Percentiles rank a stretch among this genome's conserved stretches.
Evolutionary conservation across 169 alveolate species (phyloP).

Genomic region (Fabrea salina): DNA sequence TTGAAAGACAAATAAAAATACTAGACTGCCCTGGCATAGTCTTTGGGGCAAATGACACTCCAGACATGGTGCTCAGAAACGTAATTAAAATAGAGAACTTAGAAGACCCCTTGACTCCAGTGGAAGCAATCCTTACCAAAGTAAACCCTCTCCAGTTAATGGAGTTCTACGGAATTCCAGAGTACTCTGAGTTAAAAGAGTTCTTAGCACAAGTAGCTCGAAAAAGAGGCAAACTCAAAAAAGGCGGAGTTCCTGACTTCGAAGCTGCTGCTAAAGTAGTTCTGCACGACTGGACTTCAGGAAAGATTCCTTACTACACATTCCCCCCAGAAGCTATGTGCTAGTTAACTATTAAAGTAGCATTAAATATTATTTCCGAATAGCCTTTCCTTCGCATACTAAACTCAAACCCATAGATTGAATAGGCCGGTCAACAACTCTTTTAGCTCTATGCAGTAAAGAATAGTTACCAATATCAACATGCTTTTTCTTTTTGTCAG

Average conservation of each 20-base stretch:
- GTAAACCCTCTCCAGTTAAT: slow-evolving; percentile 70
- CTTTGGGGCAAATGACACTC: slow-evolving; percentile 72
- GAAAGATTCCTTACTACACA: slow-evolving; percentile 83
- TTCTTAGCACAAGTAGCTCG: slow-evolving; percentile 65
- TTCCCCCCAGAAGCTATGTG: slow-evolving; percentile 76
- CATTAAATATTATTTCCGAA: no score
- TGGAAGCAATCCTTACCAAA: slow-evolving; percentile 76
- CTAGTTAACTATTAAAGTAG: no score
- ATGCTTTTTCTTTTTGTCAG: slow-evolving; percentile 39
- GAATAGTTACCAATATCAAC: slow-evolving; percentile 70
- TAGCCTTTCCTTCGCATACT: slow-evolving; percentile 34
- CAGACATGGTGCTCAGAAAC: slow-evolving; percentile 78
- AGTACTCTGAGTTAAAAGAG: slow-evolving; percentile 57
- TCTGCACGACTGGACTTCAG: slow-evolving; percentile 86
- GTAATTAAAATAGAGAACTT: slow-evolving; percentile 86
- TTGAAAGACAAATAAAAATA: slow-evolving; percentile 86
- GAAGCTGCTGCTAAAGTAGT: slow-evolving; percentile 88
- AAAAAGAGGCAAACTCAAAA: slow-evolving; percentile 75
- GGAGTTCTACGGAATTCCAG: slow-evolving; percentile 70
- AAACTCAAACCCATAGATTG: slow-evolving; percentile 37
- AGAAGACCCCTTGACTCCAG: slow-evolving; percentile 86
- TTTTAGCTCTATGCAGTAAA: slow-evolving; percentile 23
- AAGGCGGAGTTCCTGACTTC: slow-evolving; percentile 87
- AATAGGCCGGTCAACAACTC: slow-evolving; percentile 40
- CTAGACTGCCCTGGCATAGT: slow-evolving; percentile 96